Conservation (phyloP, 2,329 filamentous ascomycete genomes). For the Ascomycota sp. region DNA sequence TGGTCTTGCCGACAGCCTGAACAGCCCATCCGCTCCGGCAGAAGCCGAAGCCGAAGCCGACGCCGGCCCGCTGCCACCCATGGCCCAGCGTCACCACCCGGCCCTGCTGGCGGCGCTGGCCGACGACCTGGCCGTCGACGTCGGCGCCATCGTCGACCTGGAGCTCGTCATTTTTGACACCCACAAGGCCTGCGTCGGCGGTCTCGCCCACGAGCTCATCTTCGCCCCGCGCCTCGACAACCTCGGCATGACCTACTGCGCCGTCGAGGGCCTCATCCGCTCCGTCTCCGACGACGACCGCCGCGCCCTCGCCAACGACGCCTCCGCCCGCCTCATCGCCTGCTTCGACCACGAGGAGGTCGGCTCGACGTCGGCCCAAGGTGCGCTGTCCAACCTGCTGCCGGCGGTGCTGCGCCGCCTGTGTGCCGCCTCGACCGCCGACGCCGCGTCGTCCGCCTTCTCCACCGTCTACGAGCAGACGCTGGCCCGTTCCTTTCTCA, state of each 20-base stretch:
- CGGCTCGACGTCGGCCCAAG: constrained; percentile 78
- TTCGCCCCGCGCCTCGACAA: constrained; percentile 95
- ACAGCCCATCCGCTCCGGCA: no score
- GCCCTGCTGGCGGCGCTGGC: constrained; percentile 74
- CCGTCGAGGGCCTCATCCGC: constrained; percentile 63
- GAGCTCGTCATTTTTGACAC: constrained; percentile 95
- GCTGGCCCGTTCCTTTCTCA: constrained; percentile 72
- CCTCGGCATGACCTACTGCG: constrained; percentile 89
- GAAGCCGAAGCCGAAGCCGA: no score
- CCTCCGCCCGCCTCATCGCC: constrained; percentile 71
- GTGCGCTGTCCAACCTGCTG: constrained; percentile 79
- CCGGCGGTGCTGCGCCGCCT: constrained; percentile 74
- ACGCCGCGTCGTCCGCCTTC: constrained; percentile 59
- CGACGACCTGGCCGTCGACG: constrained; percentile 48
- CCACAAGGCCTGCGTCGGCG: constrained; percentile 74
- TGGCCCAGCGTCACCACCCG: constrained; percentile 72
- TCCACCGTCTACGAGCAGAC: constrained; percentile 98
- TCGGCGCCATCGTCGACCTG: constrained; percentile 69
- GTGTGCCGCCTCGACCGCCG: constrained; percentile 49
- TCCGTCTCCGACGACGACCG: constrained; percentile 48
- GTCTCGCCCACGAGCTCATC: constrained; percentile 82
- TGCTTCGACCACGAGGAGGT: constrained; percentile 98
- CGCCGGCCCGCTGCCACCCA: no score
- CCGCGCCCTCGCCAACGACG: constrained; percentile 50
- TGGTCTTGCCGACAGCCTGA: constrained; percentile 62